Evolutionary conservation across 2,329 filamentous ascomycete species (phyloP), one percentile per base, ranked within the genome.

Genomic region (Aspergillus udagawae): DNA sequence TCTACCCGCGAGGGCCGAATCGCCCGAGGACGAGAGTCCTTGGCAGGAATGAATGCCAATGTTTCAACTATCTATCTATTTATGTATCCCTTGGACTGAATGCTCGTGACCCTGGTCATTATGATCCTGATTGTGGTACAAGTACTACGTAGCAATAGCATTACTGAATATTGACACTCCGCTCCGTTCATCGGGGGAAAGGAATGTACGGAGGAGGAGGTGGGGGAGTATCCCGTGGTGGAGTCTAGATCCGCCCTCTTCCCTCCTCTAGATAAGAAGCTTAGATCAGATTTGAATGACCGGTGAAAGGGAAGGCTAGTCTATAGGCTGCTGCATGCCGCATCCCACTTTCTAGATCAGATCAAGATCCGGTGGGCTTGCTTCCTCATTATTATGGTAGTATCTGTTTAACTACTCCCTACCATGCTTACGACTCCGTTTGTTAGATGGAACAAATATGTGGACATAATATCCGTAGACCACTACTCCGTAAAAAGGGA

Each of bases 271-370:
- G 32, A 42, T n/a, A 41, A 41, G 27, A 49, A 49, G 47, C 23
- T 29, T 27, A 23, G 47, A 49, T 49, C 49, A 51, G 49, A 51
- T 32, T 29, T 3, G 47, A 38, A 49, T 28, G 23, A 27, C 27
- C 27, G 27, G 23, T 49, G 47, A 49, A 3, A 3, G n/a, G 4
- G 4, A 29, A 4, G 28, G 10, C 10, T 29, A 29, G 10, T 12
- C 10, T 12, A 12, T 12, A 32, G 32, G 32, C 32, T 38, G 32
- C 14, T 38, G 32, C 32, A 38, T 17, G 14, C 2, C 14, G 32
- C 32, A 17, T 38, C 32, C 14, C 32, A 17, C 32, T 17, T 38
- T 38, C n/a, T 8, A 38, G 32, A 38, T 38, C 5, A 17, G 32
- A 17, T 38, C 32, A 38, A 38, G 32, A 7, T 38, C 32, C 14